Percentiles rank a stretch among this genome's conserved stretches.
phyloP scores from a whole-genome alignment of 768 basidiomycete genomes.

The Kwoniella sp. region DNA sequence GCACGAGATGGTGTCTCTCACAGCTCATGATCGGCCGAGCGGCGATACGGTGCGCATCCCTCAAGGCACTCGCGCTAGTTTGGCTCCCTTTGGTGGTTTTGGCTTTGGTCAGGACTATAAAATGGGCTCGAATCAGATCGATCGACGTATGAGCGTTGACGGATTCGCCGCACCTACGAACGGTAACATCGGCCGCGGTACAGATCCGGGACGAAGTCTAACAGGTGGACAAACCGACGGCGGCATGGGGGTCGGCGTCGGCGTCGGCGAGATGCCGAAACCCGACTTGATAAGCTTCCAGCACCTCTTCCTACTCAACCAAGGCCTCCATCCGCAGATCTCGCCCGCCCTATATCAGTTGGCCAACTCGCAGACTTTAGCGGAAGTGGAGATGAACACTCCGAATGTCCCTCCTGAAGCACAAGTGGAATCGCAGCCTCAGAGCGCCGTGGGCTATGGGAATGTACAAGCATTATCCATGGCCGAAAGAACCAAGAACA shows the following conservation, averaged over 20 bases:
- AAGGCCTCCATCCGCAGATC: slow-evolving; percentile 30
- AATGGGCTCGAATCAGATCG: neutral
- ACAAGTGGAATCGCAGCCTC: neutral
- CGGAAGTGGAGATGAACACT: slow-evolving; percentile 19
- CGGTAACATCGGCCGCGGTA: neutral
- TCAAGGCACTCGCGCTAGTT: neutral
- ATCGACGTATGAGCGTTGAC: neutral
- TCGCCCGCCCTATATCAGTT: slow-evolving; percentile 42
- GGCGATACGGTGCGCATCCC: slow-evolving; percentile 33
- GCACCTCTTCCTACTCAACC: slow-evolving; percentile 35
- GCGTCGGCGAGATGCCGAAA: slow-evolving; percentile 57
- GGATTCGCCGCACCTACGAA: neutral
- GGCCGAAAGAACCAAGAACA: neutral
- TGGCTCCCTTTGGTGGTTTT: neutral
- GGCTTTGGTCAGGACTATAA: neutral
- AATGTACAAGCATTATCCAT: neutral
- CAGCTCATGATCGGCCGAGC: slow-evolving; percentile 35
- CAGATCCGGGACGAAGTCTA: neutral
- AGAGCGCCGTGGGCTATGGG: neutral
- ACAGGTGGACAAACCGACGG: neutral
- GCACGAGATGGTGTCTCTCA: slow-evolving; percentile 36
- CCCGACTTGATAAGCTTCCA: slow-evolving; percentile 36
- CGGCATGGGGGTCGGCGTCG: neutral
- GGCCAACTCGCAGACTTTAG: slow-evolving; percentile 21
- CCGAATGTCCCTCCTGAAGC: neutral